Evolutionary conservation across 768 basidiomycete genomes (phyloP).

Genomic region (Lactifluus pinguis): DNA sequence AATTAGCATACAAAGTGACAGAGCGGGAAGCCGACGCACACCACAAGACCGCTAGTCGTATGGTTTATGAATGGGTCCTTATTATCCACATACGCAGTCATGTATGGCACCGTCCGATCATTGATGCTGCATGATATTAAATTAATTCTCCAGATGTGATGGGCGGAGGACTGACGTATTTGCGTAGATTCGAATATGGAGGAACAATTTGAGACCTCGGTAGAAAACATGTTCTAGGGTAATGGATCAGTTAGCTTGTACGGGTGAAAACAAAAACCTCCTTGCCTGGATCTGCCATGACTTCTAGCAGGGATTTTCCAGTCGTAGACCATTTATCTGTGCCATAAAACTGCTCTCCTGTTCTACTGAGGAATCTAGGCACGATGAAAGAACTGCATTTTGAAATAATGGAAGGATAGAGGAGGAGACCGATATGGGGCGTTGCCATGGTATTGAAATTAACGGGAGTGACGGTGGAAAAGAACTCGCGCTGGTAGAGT

Average conservation of each 20-base stretch:
- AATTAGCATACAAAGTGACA: background rate
- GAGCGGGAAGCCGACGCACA: conserved; percentile 35
- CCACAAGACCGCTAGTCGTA: conserved; percentile 46
- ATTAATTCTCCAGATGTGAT: background rate
- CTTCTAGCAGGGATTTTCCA: conserved; percentile 59
- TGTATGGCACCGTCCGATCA: conserved; percentile 75
- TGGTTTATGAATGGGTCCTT: conserved; percentile 57
- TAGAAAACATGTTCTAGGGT: conserved; percentile 62
- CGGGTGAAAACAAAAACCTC: background rate
- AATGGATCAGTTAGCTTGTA: background rate
- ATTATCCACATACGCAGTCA: conserved; percentile 64
- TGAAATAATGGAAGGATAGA: conserved; percentile 52
- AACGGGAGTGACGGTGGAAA: conserved; percentile 56
- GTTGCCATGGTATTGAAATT: conserved; percentile 83
- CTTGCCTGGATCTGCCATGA: conserved; percentile 72
- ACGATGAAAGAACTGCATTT: conserved; percentile 47
- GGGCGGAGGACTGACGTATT: conserved; percentile 47
- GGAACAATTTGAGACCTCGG: conserved; percentile 57
- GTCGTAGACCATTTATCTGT: conserved; percentile 62
- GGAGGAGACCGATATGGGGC: conserved; percentile 69
- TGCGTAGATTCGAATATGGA: conserved; percentile 67
- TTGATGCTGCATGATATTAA: conserved; percentile 37
- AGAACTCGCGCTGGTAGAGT: conserved; percentile 60
- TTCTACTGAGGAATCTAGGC: conserved; percentile 61
- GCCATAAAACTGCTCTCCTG: conserved; percentile 52